Evolutionary conservation across 148 eudicot species (phyloP).

Genomic region (Rhododendron griersonianum): DNA sequence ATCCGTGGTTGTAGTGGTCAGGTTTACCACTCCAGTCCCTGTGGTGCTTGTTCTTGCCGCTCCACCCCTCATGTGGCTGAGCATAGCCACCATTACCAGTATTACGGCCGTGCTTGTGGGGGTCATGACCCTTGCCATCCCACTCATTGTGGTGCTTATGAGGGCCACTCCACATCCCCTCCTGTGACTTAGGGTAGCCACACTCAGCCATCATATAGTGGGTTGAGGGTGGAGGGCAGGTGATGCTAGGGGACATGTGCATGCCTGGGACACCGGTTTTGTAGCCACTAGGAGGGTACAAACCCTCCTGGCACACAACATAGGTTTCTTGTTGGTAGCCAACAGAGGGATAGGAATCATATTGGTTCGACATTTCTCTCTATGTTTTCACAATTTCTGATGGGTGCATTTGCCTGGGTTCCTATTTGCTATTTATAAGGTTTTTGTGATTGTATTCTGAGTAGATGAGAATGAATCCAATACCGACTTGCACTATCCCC

Average conservation of each 20-base stretch:
- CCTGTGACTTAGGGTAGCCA: neutral
- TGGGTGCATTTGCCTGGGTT: neutral
- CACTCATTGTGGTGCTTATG: neutral
- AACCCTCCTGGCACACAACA: neutral
- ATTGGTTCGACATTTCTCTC: slow-evolving; percentile 6
- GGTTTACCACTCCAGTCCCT: neutral
- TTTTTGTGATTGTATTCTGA: neutral
- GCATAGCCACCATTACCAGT: neutral
- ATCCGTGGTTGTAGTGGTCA: neutral
- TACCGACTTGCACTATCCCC: neutral
- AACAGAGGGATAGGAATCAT: neutral
- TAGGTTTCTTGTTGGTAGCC: slow-evolving; percentile 13
- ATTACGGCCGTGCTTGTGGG: neutral
- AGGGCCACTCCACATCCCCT: neutral
- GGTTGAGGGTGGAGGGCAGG: neutral
- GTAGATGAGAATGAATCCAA: neutral
- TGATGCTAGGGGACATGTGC: neutral
- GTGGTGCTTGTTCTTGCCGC: neutral
- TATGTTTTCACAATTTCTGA: neutral
- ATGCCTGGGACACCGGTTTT: neutral
- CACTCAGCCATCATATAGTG: neutral
- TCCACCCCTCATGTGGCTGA: neutral
- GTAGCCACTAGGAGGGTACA: neutral
- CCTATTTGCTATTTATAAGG: neutral
- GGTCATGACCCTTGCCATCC: neutral